A percentile compares a stretch with the other conserved stretches of the same genome.
Conservation (phyloP, 2,329 filamentous ascomycete genomes). For the Cercospora janseana region DNA sequence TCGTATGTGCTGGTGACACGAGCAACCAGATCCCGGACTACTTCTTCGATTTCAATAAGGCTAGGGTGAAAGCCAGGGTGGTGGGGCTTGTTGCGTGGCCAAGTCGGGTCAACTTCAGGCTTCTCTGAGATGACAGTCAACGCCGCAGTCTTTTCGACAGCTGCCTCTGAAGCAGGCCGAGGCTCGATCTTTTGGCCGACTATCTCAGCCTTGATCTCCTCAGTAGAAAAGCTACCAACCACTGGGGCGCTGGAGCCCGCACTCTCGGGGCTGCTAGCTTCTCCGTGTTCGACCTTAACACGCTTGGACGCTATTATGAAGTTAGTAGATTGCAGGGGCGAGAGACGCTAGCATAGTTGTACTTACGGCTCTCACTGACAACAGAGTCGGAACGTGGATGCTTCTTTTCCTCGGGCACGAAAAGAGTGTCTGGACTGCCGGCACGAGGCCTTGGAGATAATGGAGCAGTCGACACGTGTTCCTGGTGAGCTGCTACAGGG, state of each 20-base stretch:
- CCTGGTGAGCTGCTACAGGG: too few relatives aligned
- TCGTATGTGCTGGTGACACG: background rate
- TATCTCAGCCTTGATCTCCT: background rate
- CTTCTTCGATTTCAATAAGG: background rate
- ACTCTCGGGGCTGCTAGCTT: too few relatives aligned
- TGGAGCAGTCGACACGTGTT: too few relatives aligned
- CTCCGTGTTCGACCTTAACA: background rate
- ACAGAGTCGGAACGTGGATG: background rate
- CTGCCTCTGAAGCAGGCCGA: background rate
- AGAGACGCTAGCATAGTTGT: too few relatives aligned
- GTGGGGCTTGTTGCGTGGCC: background rate
- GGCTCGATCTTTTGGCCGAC: background rate
- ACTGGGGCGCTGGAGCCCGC: too few relatives aligned
- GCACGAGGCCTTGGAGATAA: too few relatives aligned
- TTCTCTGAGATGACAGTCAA: background rate
- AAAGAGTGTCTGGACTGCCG: background rate
- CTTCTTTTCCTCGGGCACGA: background rate
- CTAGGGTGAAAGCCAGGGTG: conserved; percentile 7
- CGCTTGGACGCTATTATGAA: background rate
- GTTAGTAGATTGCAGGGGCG: background rate
- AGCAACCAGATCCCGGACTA: background rate
- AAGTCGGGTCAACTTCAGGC: background rate
- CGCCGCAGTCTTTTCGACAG: background rate
- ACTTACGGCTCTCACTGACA: background rate
- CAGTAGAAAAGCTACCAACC: too few relatives aligned